Evolutionary conservation across 192 early-diverging fungal genomes (phyloP), one percentile per base, ranked within the genome.

Genomic region (Coemansia aciculifera): DNA sequence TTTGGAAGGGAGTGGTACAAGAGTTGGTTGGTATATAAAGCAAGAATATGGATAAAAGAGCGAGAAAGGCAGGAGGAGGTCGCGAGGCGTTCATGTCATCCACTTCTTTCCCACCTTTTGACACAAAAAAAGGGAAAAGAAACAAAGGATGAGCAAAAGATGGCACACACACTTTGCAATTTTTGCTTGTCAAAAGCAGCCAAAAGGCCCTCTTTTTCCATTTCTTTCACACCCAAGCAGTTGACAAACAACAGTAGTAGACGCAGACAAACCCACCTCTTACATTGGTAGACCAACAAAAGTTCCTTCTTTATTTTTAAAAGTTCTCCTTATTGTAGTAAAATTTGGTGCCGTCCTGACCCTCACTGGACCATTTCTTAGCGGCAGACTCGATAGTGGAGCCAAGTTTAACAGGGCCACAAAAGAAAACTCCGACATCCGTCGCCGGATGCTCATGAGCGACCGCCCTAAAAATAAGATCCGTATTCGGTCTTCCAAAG

Each of bases 341-440:
- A 71, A 92, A 92, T 54, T 87, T 73, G 34, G 89, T 91, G 19
- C 91, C 91, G 21, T 86, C 79, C 34, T 77, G 78, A 11, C 84
- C 79, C 17, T 86, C 81, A 40, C 88, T 78, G 21, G 86, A 89
- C 80, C 82, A 89, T 65, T 84, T 86, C 64, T 89, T 89, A 61
- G 86, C 87, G 5, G 79, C 73, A 32, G 78, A 79, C 69, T 91
- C 90, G 13, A 95, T 83, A 4, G 80, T 79, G 12, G 84, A 76
- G 36, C 85, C 85, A 38, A 95, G 67, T 23, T 87, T 87, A 59
- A 89, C 89, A 11, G 92, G 92, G 11, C 94, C 94, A 56, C 94
- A 95, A 71, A 93, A 95, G 60, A 95, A 93, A 24, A 94, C 93
- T 10, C 94, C 94, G 40, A 94, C 83, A 63, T 95, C 92, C 8